Percentiles rank a stretch among this genome's conserved stretches.
These are phyloP conservation scores for Schwanniomyces pseudopolymorphus DNA, from an alignment of 805 yeast species.

Conservation along the genomic window DNA sequence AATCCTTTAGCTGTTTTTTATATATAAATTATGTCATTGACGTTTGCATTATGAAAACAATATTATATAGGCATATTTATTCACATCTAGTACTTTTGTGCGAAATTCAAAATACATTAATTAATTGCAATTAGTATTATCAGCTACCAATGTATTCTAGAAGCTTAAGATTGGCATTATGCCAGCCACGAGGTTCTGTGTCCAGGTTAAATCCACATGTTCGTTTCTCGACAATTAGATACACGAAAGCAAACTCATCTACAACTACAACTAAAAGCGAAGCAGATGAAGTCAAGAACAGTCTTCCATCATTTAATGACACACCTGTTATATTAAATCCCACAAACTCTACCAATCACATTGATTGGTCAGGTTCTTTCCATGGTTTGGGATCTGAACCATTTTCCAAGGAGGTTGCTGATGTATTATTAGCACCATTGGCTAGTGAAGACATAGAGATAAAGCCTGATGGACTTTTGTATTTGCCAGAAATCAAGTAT, in stretches of 20 bases:
- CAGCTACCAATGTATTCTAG: background rate
- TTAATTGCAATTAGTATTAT: background rate
- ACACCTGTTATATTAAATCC: conserved; percentile 16
- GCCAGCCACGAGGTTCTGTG: background rate
- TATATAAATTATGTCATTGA: background rate
- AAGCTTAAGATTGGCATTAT: background rate
- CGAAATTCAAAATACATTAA: background rate
- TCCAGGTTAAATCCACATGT: background rate
- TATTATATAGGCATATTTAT: too few relatives aligned
- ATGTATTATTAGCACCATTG: conserved; percentile 62
- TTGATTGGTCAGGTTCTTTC: conserved; percentile 85
- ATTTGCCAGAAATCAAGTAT: conserved; percentile 93
- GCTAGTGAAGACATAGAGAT: conserved; percentile 78
- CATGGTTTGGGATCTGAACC: conserved; percentile 83
- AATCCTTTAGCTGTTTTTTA: background rate
- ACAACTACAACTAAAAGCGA: background rate
- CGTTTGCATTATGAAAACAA: background rate
- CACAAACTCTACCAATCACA: conserved; percentile 15
- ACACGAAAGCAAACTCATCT: background rate
- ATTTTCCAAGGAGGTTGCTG: conserved; percentile 60
- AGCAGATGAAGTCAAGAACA: background rate
- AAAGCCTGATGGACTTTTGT: conserved; percentile 91
- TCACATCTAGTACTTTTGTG: background rate
- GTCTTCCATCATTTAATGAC: conserved; percentile 17
- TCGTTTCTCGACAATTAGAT: background rate